Base-by-base conservation (phyloP, 2,329 filamentous ascomycete genomes). In the Escovopsis weberi region DNA sequence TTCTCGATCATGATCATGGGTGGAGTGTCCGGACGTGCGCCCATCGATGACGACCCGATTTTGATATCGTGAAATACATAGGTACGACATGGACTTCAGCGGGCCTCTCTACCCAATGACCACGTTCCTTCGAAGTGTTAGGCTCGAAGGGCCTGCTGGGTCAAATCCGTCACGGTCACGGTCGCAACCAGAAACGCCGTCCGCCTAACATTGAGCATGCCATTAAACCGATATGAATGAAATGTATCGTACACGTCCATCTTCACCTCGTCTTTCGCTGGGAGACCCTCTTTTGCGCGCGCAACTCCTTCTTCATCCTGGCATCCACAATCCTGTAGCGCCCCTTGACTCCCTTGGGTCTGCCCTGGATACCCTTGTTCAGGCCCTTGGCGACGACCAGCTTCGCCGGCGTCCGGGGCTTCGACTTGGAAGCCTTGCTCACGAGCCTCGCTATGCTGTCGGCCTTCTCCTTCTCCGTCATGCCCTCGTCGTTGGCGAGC, bases 271-370 rank as follows among this genome's bases (percentile, higher is more conserved):
- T 75, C 68, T 75, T 80, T 66, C 79, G 84, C 70, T 93, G 87
- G 26, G 67, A 58, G 46, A 72, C 58, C 54, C 88, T 75, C 77
- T 94, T 94, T 63, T 89, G 73, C 2, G 83, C 87, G 59, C 87
- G 70, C 43, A 91, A 74, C 69, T 96, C 91, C 79, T 95, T 96
- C 78, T 95, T 95, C 78, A 95, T 78, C 52, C 91, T 75, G 12
- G 85, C 69, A 65, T 96, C 89, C 43, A 98, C 89, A 72, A 98
- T 94, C 71, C 94, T 94, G 62, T 98, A 98, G 51, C 85, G 81
- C 33, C 89, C 89, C 75, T 94, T 95, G 23, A 94, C 86, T 46
- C 89, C 91, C 61, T 78, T 82, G 3, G 91, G 91, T 53, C 89
- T 72, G 18, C 88, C 89, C 59, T 83, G 77, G 57, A 94, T 79